A percentile compares a stretch with the other conserved stretches of the same genome.
Evolutionary conservation across 257 asterid species (phyloP).

Genomic region (Dorcoceras hygrometricum): DNA sequence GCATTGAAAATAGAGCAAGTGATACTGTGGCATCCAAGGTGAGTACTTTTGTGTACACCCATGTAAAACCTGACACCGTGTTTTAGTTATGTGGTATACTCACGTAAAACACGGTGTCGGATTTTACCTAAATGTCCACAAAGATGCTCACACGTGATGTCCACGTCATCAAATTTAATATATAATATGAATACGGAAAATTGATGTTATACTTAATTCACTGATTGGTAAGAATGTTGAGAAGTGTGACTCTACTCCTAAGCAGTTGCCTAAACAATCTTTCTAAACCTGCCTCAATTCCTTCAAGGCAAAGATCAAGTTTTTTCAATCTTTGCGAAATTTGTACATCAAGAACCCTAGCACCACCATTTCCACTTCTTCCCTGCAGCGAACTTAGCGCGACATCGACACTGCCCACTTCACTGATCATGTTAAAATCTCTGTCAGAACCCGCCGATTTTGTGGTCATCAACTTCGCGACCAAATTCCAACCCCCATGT

Average conservation of each 20-base stretch:
- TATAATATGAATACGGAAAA: neutral
- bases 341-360: slow-evolving; percentile 29
- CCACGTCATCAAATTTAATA: no score
- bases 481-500: slow-evolving; percentile 31
- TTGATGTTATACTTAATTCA: slow-evolving; percentile 7
- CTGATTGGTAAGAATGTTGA: slow-evolving; percentile 33
- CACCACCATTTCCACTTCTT: slow-evolving; percentile 24
- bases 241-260: slow-evolving; percentile 36
- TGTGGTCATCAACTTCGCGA: slow-evolving; percentile 40
- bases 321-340: slow-evolving; percentile 33
- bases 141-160: no score
- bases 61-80: no score
- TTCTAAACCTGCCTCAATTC: slow-evolving; percentile 35
- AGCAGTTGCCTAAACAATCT: slow-evolving; percentile 35
- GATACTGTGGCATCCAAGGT: no score
- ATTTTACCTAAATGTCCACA: no score
- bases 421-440: slow-evolving; percentile 23
- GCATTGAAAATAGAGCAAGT: no score
- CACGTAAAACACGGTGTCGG: no score
- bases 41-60: no score
- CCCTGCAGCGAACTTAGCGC: slow-evolving; percentile 34
- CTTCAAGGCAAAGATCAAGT: slow-evolving; percentile 31
- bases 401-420: slow-evolving; percentile 41
- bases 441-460: slow-evolving; percentile 21
- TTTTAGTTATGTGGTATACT: no score